Evolutionary conservation across 495 filamentous ascomycete species (phyloP), one percentile per base, ranked within the genome.

Genomic region (Daldinia caldariorum): DNA sequence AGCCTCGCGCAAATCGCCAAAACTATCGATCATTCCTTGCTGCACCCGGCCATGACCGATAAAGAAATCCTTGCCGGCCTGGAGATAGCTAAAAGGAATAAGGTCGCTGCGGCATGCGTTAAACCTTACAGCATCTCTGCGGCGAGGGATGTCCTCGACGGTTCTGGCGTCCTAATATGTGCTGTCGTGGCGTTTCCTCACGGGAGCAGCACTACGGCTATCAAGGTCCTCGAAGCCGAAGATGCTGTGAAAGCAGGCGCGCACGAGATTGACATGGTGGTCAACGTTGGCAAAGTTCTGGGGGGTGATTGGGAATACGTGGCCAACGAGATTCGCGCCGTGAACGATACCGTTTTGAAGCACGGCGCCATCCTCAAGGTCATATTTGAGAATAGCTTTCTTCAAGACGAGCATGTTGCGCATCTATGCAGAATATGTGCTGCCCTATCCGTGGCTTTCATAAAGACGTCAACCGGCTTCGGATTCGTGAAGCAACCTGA

Each of bases 1-100:
- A 82, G 83, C n/a, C 80, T 87, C 3, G 53, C 78, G 29, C 81
- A 86, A 58, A 73, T 88, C 20, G 84, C 87, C 65, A 86, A 87
- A 64, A 79, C 80, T 72, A 88, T 89, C 71, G 87, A 89, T 74
- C 86, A 89, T 73, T 88, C 85, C 50, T 80, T 89, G 34, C 80
- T 89, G 2, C 84, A 88, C 68, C 88, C 86, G n/a, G 85, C 83
- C 32, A 82, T 87, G 80, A 87, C 87, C 47, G 86, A 88, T 71
- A 70, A 68, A 14, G 83, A 86, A n/a, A 79, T 88, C 68, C 58
- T 75, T 12, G 69, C 78, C 14, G 87, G 86, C 3, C 81, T 89
- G 3, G 66, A 80, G 41, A 79, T 85, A 54, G 77, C 81, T 37
- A 81, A 77, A 35, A 76, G 79, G 12, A 74, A 83, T 73, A 72